These are phyloP conservation scores for Blastobotrys ciferrii DNA, from an alignment of 1,139 yeast genomes.

Conservation along the genomic window DNA sequence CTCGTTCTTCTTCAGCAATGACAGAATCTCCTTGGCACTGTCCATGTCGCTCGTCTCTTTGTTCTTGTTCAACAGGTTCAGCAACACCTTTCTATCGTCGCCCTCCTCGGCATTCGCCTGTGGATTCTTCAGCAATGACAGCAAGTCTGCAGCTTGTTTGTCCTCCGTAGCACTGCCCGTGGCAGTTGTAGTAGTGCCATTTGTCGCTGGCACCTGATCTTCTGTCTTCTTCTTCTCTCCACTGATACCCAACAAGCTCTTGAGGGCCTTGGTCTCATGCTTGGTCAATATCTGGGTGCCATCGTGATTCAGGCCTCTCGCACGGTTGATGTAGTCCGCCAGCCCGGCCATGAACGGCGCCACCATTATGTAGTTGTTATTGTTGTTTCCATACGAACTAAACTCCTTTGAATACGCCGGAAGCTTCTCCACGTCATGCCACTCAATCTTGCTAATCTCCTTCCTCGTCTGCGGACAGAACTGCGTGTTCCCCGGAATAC, in stretches of 20 bases:
- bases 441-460: constrained; percentile 69
- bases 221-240: constrained; percentile 17
- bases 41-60: constrained; percentile 27
- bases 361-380: constrained; percentile 36
- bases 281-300: constrained; percentile 30
- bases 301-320: constrained; percentile 28
- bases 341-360: constrained; percentile 40
- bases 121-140: constrained; percentile 7
- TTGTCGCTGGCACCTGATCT: constrained; percentile 25
- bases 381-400: constrained; percentile 12
- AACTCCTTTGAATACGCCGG: constrained; percentile 38
- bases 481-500: constrained; percentile 70
- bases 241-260: constrained; percentile 35
- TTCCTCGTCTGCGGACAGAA: constrained; percentile 83
- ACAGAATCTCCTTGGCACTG: constrained; percentile 35
- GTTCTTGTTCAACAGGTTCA: constrained; percentile 27
- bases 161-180: constrained; percentile 14
- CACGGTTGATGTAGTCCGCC: constrained; percentile 32
- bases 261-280: constrained; percentile 36
- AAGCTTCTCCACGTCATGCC: constrained; percentile 54
- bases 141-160: constrained; percentile 21
- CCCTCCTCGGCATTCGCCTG: constrained; percentile 8
- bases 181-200: constrained; percentile 2
- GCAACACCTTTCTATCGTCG: constrained; percentile 30
- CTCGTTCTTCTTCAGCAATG: constrained; percentile 30